Evolutionary conservation across 306 rosid genomes (phyloP), one percentile per base, ranked within the genome.

Genomic region (Acacia melanoxylon): DNA sequence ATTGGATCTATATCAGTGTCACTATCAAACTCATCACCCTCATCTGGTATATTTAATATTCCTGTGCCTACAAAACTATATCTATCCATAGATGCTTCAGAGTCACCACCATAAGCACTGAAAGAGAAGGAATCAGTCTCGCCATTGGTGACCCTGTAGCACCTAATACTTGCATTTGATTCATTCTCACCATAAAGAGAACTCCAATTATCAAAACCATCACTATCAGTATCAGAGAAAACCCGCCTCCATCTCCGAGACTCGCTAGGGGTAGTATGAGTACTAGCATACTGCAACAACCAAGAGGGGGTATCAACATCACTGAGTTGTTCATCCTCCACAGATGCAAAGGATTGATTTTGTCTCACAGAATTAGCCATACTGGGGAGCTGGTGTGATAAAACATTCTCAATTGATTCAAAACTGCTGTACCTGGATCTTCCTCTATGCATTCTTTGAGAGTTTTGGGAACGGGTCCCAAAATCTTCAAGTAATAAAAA

Each of bases 1-100:
- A 96, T 94, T 29, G 99, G 99, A 86, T 96, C 98, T 29, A 94
- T 96, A 82, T 96, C 99, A 71, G 90, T 88, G 74, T 96, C 99
- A 66, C 91, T 90, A 46, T 90, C 92, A 80, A 83, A 86, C 68
- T 78, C 91, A 66, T 83, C 85, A 79, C 82, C 91, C 72, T 72
- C 92, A 74, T 80, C 86, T 0, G 81, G 92, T 58, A 88, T 84
- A 84, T 76, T 77, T 81, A 85, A 86, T 72, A 80, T 85, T 79
- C 88, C 92, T 54, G 84, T 80, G 65, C 88, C 97, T 69, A 88
- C 65, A 83, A 94, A 87, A 87, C 98, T 92, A 46, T 78, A 91
- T 82, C 90, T 88, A 77, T 92, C 98, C 62, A 87, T 77, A 19
- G 97, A 96, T 59, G 90, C 89, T 81, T 96, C 98, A 1, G 98